A percentile compares a stretch with the other conserved stretches of the same genome.
Conservation (phyloP, 1,284 basidiomycete genomes). For the Boletus holoroseus region DNA sequence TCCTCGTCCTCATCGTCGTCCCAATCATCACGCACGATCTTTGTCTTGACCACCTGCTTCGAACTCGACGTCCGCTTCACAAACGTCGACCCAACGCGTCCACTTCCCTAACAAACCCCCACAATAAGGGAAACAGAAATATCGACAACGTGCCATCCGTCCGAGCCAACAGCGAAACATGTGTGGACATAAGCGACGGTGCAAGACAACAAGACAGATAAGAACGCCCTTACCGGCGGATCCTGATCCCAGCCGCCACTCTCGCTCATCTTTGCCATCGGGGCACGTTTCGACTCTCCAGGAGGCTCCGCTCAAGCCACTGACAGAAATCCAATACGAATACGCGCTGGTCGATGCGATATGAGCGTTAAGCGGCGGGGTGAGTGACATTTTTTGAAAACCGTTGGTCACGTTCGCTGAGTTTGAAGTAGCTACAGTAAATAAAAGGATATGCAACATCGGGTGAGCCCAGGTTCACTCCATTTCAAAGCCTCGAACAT, state of each 20-base stretch:
- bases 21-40: conserved; percentile 41
- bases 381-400: background rate
- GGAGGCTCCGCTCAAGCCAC: background rate
- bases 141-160: background rate
- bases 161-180: background rate
- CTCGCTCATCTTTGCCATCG: conserved; percentile 15
- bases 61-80: conserved; percentile 1
- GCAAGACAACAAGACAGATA: background rate
- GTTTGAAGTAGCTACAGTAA: conserved; percentile 15
- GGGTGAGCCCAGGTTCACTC: background rate
- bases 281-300: conserved; percentile 1
- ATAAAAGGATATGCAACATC: too few relatives aligned
- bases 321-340: background rate
- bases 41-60: conserved; percentile 4
- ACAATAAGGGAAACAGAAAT: background rate
- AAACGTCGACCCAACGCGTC: background rate
- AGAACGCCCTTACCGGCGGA: conserved; percentile 11
- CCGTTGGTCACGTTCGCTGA: conserved; percentile 17
- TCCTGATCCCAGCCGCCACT: conserved; percentile 20
- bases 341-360: conserved; percentile 5
- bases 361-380: background rate
- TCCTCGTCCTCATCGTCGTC: conserved; percentile 36
- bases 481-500: background rate
- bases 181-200: conserved; percentile 13
- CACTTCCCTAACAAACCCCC: conserved; percentile 10